phyloP scores from a whole-genome alignment of 2,329 filamentous ascomycete species.

The Acephala macrosclerotiorum region DNA sequence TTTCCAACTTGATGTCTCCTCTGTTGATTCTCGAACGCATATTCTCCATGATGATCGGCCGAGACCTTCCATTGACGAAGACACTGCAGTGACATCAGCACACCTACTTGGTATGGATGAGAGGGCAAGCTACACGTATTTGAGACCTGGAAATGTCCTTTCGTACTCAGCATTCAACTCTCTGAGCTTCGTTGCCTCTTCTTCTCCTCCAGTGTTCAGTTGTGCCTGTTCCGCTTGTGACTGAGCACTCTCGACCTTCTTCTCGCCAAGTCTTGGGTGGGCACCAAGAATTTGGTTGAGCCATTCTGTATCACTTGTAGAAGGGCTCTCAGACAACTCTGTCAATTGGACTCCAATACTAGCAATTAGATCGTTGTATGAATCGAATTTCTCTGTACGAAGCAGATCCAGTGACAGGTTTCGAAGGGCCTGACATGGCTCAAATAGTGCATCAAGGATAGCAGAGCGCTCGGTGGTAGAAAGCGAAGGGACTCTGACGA shows the following conservation, averaged over 20 bases:
- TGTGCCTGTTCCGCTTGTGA: conserved; percentile 84
- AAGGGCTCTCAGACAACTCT: conserved; percentile 60
- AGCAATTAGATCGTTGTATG: conserved; percentile 74
- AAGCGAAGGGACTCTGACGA: conserved; percentile 62
- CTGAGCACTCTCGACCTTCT: conserved; percentile 82
- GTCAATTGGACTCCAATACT: conserved; percentile 70
- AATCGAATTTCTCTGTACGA: conserved; percentile 63
- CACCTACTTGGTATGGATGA: background rate
- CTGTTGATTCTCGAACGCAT: conserved; percentile 78
- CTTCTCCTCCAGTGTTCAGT: conserved; percentile 64
- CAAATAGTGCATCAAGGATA: conserved; percentile 82
- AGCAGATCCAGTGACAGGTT: conserved; percentile 73
- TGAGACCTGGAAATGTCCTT: conserved; percentile 77
- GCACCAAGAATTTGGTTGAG: conserved; percentile 79
- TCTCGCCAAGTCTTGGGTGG: conserved; percentile 84
- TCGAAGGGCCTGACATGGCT: conserved; percentile 80
- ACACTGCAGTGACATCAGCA: conserved; percentile 56
- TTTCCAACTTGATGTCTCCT: conserved; percentile 71
- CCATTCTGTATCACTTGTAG: conserved; percentile 57
- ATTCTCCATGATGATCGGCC: conserved; percentile 79
- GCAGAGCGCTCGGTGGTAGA: conserved; percentile 60
- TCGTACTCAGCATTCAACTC: conserved; percentile 82
- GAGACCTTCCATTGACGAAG: conserved; percentile 84
- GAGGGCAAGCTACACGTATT: conserved; percentile 68
- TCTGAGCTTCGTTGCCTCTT: conserved; percentile 64